A percentile compares a stretch with the other conserved stretches of the same genome.
phyloP scores from a whole-genome alignment of 1,139 yeast species.

The Blastobotrys illinoisensis region DNA sequence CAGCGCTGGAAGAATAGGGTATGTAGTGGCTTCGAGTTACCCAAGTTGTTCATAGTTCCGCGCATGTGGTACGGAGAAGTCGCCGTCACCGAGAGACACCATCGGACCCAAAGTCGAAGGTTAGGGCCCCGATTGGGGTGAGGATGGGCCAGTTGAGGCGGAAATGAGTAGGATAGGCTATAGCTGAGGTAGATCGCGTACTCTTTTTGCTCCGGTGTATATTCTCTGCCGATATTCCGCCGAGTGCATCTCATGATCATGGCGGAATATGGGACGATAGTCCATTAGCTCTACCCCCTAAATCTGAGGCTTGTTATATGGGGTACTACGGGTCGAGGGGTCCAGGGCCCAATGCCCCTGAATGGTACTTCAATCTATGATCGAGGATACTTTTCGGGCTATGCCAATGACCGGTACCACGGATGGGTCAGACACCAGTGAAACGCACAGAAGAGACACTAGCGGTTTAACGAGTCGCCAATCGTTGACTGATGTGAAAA shows the following conservation, averaged over 20 bases:
- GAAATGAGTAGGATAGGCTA: background rate
- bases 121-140: background rate
- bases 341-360: background rate
- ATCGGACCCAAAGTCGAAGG: background rate
- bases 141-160: background rate
- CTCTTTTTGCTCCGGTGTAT: background rate
- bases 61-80: background rate
- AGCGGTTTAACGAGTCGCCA: too few species aligned
- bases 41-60: background rate
- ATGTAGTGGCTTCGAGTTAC: background rate
- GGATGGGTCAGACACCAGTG: background rate
- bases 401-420: background rate
- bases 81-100: background rate
- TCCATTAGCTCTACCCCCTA: background rate
- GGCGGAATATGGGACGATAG: background rate
- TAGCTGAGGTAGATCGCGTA: background rate
- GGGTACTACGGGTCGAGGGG: too few species aligned
- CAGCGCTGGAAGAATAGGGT: too few species aligned
- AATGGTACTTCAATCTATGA: background rate
- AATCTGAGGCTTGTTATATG: too few species aligned
- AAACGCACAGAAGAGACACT: background rate
- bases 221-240: background rate
- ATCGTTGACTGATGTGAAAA: too few species aligned
- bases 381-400: background rate
- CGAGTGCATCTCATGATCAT: background rate